Percentiles rank a stretch among this genome's conserved stretches.
Evolutionary conservation across 1,139 yeast species (phyloP).

Genomic region (Hansenula anomala): DNA sequence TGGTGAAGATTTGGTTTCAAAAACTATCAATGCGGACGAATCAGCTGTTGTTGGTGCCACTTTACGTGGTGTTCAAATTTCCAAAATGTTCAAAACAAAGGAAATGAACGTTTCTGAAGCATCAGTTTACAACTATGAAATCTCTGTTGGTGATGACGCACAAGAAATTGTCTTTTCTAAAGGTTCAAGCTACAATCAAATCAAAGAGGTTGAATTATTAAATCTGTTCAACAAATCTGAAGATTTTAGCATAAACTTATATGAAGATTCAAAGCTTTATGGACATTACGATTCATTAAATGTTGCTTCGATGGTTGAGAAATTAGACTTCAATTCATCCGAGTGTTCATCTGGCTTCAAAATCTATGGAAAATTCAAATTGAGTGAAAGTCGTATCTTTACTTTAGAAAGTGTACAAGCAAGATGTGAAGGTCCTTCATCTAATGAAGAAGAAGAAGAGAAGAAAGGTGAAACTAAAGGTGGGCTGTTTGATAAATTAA

Average conservation of each 20-base stretch:
- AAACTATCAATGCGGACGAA: constrained; percentile 93
- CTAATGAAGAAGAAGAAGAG: constrained; percentile 3
- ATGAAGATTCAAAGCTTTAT: constrained; percentile 50
- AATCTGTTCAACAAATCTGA: constrained; percentile 23
- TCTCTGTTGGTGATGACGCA: constrained; percentile 29
- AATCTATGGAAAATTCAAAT: constrained; percentile 39
- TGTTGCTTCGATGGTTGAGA: constrained; percentile 21
- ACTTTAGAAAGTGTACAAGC: constrained; percentile 37
- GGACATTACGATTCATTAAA: constrained; percentile 26
- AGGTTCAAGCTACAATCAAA: constrained; percentile 33
- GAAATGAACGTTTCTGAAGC: constrained; percentile 60
- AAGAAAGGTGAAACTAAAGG: constrained; percentile 6
- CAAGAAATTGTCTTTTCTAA: constrained; percentile 33
- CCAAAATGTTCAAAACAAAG: constrained; percentile 57
- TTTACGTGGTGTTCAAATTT: constrained; percentile 65
- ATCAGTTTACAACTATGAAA: constrained; percentile 38
- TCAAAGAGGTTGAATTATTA: constrained; percentile 32
- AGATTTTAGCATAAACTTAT: constrained; percentile 39
- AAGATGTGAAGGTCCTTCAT: constrained; percentile 28
- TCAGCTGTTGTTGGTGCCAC: constrained; percentile 90
- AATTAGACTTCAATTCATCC: constrained; percentile 32
- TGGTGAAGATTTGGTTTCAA: constrained; percentile 64
- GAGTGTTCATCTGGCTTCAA: constrained; percentile 41
- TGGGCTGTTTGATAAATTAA: constrained; percentile 11
- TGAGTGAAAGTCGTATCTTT: constrained; percentile 49